Evolutionary conservation across 2,329 filamentous ascomycete species (phyloP).

Genomic region (Botrytis tulipae): DNA sequence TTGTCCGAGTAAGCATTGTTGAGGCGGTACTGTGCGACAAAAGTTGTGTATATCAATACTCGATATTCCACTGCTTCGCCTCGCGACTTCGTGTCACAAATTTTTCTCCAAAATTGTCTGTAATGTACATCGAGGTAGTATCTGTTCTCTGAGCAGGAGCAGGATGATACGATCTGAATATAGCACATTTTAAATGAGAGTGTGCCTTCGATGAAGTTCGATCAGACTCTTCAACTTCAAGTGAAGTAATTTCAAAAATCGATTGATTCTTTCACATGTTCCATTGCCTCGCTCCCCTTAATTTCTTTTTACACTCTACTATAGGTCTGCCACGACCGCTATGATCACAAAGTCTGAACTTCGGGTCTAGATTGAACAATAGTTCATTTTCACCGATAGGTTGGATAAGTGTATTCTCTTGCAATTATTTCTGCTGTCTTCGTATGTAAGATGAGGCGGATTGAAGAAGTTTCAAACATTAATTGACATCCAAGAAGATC

Average conservation of each 20-base stretch:
- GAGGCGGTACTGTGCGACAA: constrained; percentile 7
- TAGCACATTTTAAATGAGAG: background rate
- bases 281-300: background rate
- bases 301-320: background rate
- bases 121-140: background rate
- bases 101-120: background rate
- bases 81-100: background rate
- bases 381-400: constrained; percentile 8
- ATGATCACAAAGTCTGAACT: constrained; percentile 2
- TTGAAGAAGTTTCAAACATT: constrained; percentile 9
- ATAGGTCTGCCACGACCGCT: constrained; percentile 11
- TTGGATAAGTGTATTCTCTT: background rate
- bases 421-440: background rate
- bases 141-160: background rate
- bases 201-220: constrained; percentile 9
- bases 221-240: constrained; percentile 6
- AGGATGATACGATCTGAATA: background rate
- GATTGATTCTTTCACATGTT: background rate
- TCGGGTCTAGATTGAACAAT: constrained; percentile 5
- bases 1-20: constrained; percentile 3
- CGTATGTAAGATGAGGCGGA: constrained; percentile 19
- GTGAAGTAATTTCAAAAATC: constrained; percentile 9
- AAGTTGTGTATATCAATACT: constrained; percentile 18
- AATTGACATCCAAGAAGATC: constrained; percentile 13
- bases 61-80: constrained; percentile 4